Evolutionary conservation across 2,329 filamentous ascomycete genomes (phyloP).

Genomic region (Trichoderma sp.): DNA sequence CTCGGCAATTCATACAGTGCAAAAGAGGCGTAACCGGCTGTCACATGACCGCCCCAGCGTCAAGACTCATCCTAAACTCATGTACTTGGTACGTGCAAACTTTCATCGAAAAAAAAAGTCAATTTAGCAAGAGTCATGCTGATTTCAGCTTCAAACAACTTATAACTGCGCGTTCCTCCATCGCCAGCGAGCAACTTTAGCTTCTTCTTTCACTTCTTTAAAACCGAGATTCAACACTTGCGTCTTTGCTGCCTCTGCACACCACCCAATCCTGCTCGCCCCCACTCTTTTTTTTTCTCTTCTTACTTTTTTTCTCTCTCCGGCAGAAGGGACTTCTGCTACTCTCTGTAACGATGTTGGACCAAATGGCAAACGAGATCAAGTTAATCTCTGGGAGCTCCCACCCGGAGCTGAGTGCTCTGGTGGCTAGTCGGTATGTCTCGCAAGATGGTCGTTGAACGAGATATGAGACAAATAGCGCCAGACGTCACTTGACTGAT

Average conservation of each 20-base stretch:
- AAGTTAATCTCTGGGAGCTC: constrained; percentile 51
- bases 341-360: constrained; percentile 34
- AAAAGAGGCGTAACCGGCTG: background rate
- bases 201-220: background rate
- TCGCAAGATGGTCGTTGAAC: background rate
- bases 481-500: constrained; percentile 17
- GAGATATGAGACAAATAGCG: background rate
- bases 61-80: background rate
- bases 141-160: background rate
- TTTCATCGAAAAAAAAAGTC: background rate
- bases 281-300: constrained; percentile 11
- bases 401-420: constrained; percentile 48
- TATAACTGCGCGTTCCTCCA: background rate
- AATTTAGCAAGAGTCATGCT: background rate
- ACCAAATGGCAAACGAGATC: constrained; percentile 53
- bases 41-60: constrained; percentile 10
- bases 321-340: constrained; percentile 24
- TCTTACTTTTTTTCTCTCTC: constrained; percentile 23
- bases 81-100: constrained; percentile 1
- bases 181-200: background rate
- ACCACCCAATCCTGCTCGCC: background rate
- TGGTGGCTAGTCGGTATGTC: constrained; percentile 45
- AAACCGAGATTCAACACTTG: background rate
- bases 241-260: constrained; percentile 1
- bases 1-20: constrained; percentile 20